These are phyloP conservation scores for Solanum rostratum DNA, from an alignment of 257 asterid genomes.

Conservation along the genomic window DNA sequence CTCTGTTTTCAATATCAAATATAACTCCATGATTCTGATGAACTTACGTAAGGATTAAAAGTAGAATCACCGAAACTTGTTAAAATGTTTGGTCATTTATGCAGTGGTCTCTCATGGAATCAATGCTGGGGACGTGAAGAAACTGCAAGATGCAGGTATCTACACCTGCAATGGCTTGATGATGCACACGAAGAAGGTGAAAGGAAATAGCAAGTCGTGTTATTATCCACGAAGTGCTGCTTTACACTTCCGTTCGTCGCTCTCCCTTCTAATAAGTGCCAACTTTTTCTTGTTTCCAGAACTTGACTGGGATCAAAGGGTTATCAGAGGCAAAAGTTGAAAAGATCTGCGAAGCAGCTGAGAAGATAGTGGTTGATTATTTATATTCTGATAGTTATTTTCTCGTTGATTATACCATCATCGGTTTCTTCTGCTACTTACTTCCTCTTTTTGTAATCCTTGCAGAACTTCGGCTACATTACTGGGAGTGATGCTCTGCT, in stretches of 20 bases:
- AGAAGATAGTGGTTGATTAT: conserved; percentile 83
- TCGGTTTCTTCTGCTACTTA: background rate
- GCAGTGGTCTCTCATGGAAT: conserved; percentile 94
- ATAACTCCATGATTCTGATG: background rate
- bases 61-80: background rate
- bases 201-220: background rate
- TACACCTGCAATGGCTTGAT: conserved; percentile 89
- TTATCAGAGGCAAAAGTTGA: conserved; percentile 98
- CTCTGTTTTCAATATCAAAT: background rate
- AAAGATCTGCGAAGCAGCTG: conserved; percentile 95
- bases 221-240: background rate
- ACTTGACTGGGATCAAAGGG: conserved; percentile 93
- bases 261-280: background rate
- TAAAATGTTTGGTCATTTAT: background rate
- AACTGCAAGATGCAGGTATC: conserved; percentile 97
- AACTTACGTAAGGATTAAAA: background rate
- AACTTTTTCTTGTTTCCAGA: conserved; percentile 20
- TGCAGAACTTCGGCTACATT: conserved; percentile 84
- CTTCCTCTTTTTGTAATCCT: background rate
- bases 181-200: conserved; percentile 99
- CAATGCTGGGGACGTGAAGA: conserved; percentile 98
- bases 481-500: conserved; percentile 96
- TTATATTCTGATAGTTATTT: background rate
- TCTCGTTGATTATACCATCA: background rate
- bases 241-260: background rate